A percentile compares a stretch with the other conserved stretches of the same genome.
These are phyloP conservation scores for Neoarthrinium moseri DNA, from an alignment of 2,329 filamentous ascomycete genomes.

Conservation along the genomic window DNA sequence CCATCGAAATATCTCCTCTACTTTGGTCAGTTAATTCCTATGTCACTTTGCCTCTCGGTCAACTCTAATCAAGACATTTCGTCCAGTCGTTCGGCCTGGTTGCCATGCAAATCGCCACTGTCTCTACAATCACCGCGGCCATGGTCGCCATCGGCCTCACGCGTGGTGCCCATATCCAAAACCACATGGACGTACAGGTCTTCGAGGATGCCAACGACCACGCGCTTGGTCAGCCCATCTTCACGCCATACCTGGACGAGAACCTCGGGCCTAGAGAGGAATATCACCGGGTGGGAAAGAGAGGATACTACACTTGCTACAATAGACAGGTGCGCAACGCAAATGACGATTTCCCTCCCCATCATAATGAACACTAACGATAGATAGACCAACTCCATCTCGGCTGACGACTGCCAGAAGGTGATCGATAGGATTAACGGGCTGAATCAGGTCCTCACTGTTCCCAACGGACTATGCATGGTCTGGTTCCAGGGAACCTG, in stretches of 20 bases:
- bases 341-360: not conserved
- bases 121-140: not conserved
- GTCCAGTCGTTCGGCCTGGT: too few species aligned
- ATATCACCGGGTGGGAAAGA: conserved; percentile 1
- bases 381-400: not conserved
- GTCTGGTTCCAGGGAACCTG: conserved; percentile 10
- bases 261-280: not conserved
- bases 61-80: too few species aligned
- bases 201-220: not conserved
- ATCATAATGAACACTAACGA: not conserved
- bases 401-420: conserved; percentile 8
- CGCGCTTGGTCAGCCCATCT: not conserved
- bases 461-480: conserved; percentile 8
- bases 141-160: not conserved
- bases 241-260: conserved; percentile 1
- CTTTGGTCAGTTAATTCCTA: too few species aligned
- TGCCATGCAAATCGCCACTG: too few species aligned
- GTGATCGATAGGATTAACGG: conserved; percentile 5
- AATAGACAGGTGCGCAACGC: conserved; percentile 1
- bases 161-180: not conserved
- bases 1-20: too few species aligned
- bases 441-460: not conserved
- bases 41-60: too few species aligned
- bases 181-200: not conserved
- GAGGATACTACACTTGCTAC: conserved; percentile 11